phyloP scores from a whole-genome alignment of 2,329 filamentous ascomycete species.

The Leptodontidium sp. region DNA sequence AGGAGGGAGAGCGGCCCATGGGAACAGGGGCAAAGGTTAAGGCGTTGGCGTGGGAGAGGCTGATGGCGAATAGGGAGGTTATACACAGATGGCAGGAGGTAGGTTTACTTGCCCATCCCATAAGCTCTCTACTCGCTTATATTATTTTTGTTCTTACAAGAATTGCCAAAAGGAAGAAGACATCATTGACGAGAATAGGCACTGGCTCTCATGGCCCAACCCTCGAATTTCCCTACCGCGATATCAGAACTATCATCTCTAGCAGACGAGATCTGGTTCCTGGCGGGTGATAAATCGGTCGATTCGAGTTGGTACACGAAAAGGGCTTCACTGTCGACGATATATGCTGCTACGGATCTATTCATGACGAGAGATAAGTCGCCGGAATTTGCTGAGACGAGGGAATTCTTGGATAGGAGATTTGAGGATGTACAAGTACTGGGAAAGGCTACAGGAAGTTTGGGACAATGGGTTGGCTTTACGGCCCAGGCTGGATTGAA shows the following conservation, averaged over 20 bases:
- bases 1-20: slow-evolving; percentile 45
- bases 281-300: slow-evolving; percentile 82
- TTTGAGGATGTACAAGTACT: slow-evolving; percentile 69
- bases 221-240: slow-evolving; percentile 77
- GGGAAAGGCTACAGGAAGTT: slow-evolving; percentile 66
- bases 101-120: slow-evolving; percentile 40
- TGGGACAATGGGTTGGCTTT: slow-evolving; percentile 84
- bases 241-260: slow-evolving; percentile 81
- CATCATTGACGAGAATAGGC: slow-evolving; percentile 55
- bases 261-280: slow-evolving; percentile 91
- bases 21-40: slow-evolving; percentile 72
- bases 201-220: slow-evolving; percentile 88
- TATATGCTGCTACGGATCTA: slow-evolving; percentile 84
- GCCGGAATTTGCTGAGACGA: slow-evolving; percentile 77
- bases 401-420: slow-evolving; percentile 79
- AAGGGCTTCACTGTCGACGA: slow-evolving; percentile 65
- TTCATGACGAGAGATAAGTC: slow-evolving; percentile 94
- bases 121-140: neutral
- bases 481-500: slow-evolving; percentile 81
- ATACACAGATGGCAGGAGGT: slow-evolving; percentile 89
- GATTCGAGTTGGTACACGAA: slow-evolving; percentile 90
- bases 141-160: neutral
- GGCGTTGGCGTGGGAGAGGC: slow-evolving; percentile 75
- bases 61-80: slow-evolving; percentile 77
- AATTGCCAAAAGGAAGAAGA: neutral